Percentiles rank a stretch among this genome's conserved stretches.
phyloP scores from a whole-genome alignment of 2,329 filamentous ascomycete genomes.

The Hymenoscyphus fraxineus region DNA sequence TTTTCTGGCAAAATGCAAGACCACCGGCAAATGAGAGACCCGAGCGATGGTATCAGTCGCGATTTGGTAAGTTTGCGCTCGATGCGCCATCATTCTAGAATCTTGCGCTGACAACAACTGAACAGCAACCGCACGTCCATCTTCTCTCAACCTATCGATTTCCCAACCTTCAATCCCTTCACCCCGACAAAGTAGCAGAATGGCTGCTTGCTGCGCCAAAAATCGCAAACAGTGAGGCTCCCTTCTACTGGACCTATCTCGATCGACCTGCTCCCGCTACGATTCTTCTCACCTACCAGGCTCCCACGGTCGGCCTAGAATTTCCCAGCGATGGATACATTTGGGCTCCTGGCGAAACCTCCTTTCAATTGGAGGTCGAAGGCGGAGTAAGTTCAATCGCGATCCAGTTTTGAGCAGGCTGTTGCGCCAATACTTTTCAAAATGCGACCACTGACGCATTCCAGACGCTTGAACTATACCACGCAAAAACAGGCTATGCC shows the following conservation, averaged over 20 bases:
- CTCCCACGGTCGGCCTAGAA: constrained; percentile 65
- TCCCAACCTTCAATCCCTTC: constrained; percentile 66
- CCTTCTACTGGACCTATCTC: constrained; percentile 92
- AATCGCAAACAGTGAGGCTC: constrained; percentile 76
- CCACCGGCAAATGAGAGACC: constrained; percentile 39
- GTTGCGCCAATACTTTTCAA: not conserved
- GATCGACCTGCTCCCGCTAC: constrained; percentile 77
- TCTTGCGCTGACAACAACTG: constrained; percentile 16
- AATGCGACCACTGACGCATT: not conserved
- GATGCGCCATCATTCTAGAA: constrained; percentile 8
- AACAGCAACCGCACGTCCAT: constrained; percentile 64
- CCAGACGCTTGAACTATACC: constrained; percentile 83
- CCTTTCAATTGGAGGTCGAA: constrained; percentile 69
- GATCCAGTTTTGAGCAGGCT: not conserved
- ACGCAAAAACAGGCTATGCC: constrained; percentile 76
- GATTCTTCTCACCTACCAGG: constrained; percentile 85
- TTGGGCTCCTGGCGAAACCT: constrained; percentile 79
- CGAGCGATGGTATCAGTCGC: constrained; percentile 42
- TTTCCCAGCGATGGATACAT: constrained; percentile 91
- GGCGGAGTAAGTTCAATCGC: constrained; percentile 49
- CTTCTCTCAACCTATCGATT: constrained; percentile 82
- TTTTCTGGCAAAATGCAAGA: not conserved
- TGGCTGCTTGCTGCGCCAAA: constrained; percentile 81
- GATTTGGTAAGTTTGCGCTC: constrained; percentile 39
- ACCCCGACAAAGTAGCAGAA: constrained; percentile 72